Evolutionary conservation across 2,329 filamentous ascomycete genomes (phyloP), one percentile per base, ranked within the genome.

Genomic region (Arthrobotrys iridis): DNA sequence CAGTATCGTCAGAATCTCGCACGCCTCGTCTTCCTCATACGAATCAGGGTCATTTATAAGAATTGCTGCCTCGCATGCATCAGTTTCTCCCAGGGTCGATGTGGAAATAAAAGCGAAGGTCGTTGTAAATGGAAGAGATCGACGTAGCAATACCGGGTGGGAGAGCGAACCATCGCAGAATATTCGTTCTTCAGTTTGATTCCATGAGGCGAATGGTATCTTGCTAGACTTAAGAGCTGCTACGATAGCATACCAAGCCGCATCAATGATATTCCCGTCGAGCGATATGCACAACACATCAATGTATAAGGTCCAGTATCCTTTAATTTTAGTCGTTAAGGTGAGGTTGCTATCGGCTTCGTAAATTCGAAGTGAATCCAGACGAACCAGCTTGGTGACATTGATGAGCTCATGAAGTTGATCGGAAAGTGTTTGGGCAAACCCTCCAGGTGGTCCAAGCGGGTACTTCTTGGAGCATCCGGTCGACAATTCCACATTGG

Each of bases 291-390:
- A 95, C 80, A 97, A 87, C n/a, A 97, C 86, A 81, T 98, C 94
- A 78, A 99, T 91, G 82, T 97, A 97, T 18, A 99, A 88, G 7
- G 92, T 90, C 95, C 94, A 99, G 82, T 96, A 98, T 0, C 91
- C 95, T 81, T 91, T 94, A 8, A 94, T 82, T 77, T 88, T 85
- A 5, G 81, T 81, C 35, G 81, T 82, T 62, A 81, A 75, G 2
- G 72, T 67, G 30, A 73, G 60, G 18, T 78, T 78, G 5, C 80
- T 79, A 0, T 80, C 77, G 0, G 78, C 77, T 4, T 80, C 80
- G 15, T 65, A 68, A 35, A 78, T 77, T 1, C 76, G 72, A 13
- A 78, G 70, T 7, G 77, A 75, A 11, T 57, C 24, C 4, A 75
- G 45, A 7, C 77, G 73, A 4, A 78, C 72, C 15, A 78, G 65